Percentiles rank a stretch among this genome's conserved stretches.
Evolutionary conservation across 2,329 filamentous ascomycete genomes (phyloP).

Genomic region (Stromatinia cepivora): DNA sequence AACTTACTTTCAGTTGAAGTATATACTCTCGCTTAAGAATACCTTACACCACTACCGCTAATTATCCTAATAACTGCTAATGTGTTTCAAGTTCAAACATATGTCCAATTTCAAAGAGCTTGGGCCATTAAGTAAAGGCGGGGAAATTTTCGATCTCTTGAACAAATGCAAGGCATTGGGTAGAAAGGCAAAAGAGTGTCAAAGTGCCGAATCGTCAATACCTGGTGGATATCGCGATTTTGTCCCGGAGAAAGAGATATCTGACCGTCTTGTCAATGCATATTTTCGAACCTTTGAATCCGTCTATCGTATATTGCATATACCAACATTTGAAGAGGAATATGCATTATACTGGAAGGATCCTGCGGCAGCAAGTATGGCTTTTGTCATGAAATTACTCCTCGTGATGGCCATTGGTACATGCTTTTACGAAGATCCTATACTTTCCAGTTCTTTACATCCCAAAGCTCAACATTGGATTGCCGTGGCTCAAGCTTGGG

Average conservation of each 20-base stretch:
- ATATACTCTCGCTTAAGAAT: background rate
- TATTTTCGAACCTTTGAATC: constrained; percentile 48
- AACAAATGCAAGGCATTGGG: constrained; percentile 28
- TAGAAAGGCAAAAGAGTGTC: constrained; percentile 24
- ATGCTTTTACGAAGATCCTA: constrained; percentile 26
- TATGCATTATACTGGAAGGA: constrained; percentile 46
- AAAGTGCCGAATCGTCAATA: constrained; percentile 10
- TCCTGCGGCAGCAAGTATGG: constrained; percentile 21
- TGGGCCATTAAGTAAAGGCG: constrained; percentile 8
- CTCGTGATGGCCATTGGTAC: constrained; percentile 28
- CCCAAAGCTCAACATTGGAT: constrained; percentile 29
- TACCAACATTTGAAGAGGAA: constrained; percentile 47
- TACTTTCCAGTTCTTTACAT: constrained; percentile 10
- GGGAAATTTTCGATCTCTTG: constrained; percentile 22
- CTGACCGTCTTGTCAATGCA: constrained; percentile 43
- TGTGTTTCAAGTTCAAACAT: constrained; percentile 19
- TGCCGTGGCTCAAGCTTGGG: constrained; percentile 28
- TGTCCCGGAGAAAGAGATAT: constrained; percentile 24
- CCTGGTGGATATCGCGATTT: constrained; percentile 19
- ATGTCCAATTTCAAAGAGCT: constrained; percentile 18
- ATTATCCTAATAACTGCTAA: background rate
- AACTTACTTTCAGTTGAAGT: background rate
- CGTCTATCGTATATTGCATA: constrained; percentile 48
- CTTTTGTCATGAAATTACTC: constrained; percentile 28
- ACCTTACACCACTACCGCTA: background rate